Conservation (phyloP, 257 asterid species). For the Solanum bulbocastanum region DNA sequence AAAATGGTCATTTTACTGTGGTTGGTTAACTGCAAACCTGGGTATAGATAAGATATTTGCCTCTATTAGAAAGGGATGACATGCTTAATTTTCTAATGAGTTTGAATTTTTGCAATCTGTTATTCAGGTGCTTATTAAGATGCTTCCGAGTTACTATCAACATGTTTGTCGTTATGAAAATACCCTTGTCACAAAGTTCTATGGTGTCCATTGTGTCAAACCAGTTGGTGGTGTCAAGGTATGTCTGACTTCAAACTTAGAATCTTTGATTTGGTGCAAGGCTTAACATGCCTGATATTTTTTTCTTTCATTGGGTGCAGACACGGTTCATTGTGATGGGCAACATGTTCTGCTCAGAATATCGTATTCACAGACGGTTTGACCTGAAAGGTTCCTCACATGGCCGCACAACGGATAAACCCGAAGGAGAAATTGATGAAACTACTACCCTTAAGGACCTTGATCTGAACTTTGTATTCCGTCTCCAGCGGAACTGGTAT, state of each 20-base stretch:
- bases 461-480: constrained; percentile 61
- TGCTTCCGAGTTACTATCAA: constrained; percentile 82
- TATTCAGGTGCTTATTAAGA: constrained; percentile 79
- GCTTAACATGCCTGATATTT: constrained; percentile 7
- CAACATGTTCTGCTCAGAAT: constrained; percentile 92
- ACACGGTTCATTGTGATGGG: constrained; percentile 97
- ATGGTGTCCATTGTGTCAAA: constrained; percentile 93
- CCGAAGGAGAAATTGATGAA: constrained; percentile 78
- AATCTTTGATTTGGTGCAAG: not conserved
- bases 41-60: not conserved
- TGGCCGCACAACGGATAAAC: constrained; percentile 78
- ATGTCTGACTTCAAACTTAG: constrained; percentile 2
- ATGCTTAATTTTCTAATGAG: not conserved
- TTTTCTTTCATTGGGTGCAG: constrained; percentile 18
- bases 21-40: not conserved
- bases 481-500: constrained; percentile 70
- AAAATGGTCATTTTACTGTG: not conserved
- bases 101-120: constrained; percentile 10
- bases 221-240: constrained; percentile 97
- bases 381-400: constrained; percentile 94
- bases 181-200: constrained; percentile 86
- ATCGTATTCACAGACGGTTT: constrained; percentile 77
- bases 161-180: constrained; percentile 78
- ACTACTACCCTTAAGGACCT: constrained; percentile 91
- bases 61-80: not conserved